Conservation (phyloP, 495 filamentous ascomycete genomes). For the Xylaria bambusicola region DNA sequence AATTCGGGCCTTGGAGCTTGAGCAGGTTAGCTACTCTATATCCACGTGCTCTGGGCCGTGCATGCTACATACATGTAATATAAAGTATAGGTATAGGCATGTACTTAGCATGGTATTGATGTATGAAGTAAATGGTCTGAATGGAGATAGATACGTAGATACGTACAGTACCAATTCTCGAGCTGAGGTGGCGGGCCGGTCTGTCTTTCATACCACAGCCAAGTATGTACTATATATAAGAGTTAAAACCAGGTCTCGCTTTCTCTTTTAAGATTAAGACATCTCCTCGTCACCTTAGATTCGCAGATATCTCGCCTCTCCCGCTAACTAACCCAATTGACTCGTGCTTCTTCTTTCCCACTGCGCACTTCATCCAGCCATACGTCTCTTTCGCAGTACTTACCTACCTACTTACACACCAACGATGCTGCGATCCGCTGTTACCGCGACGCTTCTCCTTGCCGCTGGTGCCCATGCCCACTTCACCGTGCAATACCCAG, state of each 20-base stretch:
- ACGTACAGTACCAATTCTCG: too few species aligned
- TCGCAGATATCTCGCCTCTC: not conserved
- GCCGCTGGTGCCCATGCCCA: conserved; percentile 41
- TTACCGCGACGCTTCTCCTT: conserved; percentile 31
- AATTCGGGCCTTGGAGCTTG: not conserved
- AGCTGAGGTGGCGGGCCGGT: too few species aligned
- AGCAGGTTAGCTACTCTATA: not conserved
- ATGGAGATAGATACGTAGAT: too few species aligned
- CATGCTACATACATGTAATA: too few species aligned
- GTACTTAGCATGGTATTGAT: too few species aligned
- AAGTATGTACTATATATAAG: too few species aligned
- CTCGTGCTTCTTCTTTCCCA: not conserved
- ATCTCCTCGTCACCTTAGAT: not conserved
- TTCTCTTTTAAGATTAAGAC: conserved; percentile 1
- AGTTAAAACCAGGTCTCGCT: not conserved
- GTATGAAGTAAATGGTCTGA: too few species aligned
- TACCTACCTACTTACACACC: conserved; percentile 2
- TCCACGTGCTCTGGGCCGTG: not conserved
- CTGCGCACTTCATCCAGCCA: not conserved
- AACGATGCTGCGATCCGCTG: conserved; percentile 19
- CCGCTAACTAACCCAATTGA: not conserved
- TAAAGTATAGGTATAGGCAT: too few species aligned
- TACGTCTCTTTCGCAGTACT: not conserved
- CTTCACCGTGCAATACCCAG: conserved; percentile 48
- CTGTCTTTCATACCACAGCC: not conserved